These are phyloP conservation scores for Pythium scleroteichum DNA, from an alignment of 352 stramenopile genomes.

Conservation along the genomic window DNA sequence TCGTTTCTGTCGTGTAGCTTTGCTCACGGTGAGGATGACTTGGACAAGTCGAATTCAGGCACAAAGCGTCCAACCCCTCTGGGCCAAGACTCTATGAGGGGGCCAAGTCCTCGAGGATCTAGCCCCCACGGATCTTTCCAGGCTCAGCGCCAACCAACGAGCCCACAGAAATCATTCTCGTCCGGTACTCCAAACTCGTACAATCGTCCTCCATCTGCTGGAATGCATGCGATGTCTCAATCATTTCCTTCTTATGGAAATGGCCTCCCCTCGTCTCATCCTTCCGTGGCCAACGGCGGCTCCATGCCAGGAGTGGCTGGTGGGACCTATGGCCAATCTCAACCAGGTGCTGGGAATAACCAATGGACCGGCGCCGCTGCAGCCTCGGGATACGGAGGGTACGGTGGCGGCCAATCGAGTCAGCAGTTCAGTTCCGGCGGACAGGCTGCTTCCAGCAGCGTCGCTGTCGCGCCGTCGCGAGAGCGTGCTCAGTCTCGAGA, in stretches of 20 bases:
- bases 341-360: slow-evolving; percentile 12
- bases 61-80: slow-evolving; percentile 11
- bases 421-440: neutral
- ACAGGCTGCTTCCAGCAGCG: neutral
- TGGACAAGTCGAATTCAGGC: slow-evolving; percentile 31
- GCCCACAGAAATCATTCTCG: slow-evolving; percentile 7
- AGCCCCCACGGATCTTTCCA: slow-evolving; percentile 17
- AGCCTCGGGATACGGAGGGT: slow-evolving; percentile 21
- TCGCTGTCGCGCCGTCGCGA: neutral
- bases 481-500: slow-evolving; percentile 33
- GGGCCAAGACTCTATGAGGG: slow-evolving; percentile 14
- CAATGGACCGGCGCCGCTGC: slow-evolving; percentile 18
- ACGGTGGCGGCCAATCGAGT: neutral
- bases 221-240: slow-evolving; percentile 26
- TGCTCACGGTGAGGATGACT: slow-evolving; percentile 76
- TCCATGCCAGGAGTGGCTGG: neutral
- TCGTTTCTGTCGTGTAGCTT: slow-evolving; percentile 39
- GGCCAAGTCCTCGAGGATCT: slow-evolving; percentile 12
- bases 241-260: slow-evolving; percentile 59
- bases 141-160: slow-evolving; percentile 11
- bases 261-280: slow-evolving; percentile 27
- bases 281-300: slow-evolving; percentile 63
- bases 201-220: slow-evolving; percentile 17
- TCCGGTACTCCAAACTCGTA: slow-evolving; percentile 27
- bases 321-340: neutral